Percentiles rank a stretch among this genome's conserved stretches.
Conservation (phyloP, 345 rosid genomes). For the Cardamine occulta region DNA sequence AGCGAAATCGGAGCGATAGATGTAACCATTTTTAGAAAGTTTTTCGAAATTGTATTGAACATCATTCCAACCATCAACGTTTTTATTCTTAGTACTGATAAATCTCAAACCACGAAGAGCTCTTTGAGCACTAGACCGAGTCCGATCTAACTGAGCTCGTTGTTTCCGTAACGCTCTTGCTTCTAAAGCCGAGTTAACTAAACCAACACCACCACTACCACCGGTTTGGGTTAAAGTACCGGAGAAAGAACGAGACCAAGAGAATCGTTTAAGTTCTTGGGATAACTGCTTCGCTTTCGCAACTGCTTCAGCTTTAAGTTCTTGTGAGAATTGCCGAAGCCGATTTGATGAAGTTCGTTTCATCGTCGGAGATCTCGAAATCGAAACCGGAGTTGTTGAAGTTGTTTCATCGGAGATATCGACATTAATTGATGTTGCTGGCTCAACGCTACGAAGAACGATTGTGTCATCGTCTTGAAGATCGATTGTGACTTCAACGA, state of each 20-base stretch:
- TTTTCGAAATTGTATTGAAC: constrained; percentile 72
- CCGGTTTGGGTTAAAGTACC: constrained; percentile 36
- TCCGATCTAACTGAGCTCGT: constrained; percentile 90
- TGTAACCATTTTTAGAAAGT: constrained; percentile 73
- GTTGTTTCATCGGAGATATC: constrained; percentile 45
- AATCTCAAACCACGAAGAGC: constrained; percentile 90
- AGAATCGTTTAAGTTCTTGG: constrained; percentile 76
- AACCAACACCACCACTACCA: constrained; percentile 42
- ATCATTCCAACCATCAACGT: constrained; percentile 75
- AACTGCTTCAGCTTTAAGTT: constrained; percentile 91
- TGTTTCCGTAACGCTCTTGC: constrained; percentile 85
- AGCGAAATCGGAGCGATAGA: constrained; percentile 84
- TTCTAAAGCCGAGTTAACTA: constrained; percentile 70
- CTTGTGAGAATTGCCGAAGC: constrained; percentile 82
- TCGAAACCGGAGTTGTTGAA: constrained; percentile 53
- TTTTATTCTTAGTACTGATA: constrained; percentile 65
- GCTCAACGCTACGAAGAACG: constrained; percentile 91
- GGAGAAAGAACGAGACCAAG: constrained; percentile 69
- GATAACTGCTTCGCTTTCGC: constrained; percentile 89
- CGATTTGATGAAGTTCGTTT: constrained; percentile 68
- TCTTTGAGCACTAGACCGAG: constrained; percentile 82
- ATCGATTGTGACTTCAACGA: constrained; percentile 92
- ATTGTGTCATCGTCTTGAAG: constrained; percentile 92
- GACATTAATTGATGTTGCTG: constrained; percentile 57
- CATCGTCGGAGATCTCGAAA: constrained; percentile 73